Evolutionary conservation across 768 basidiomycete species (phyloP).

Genomic region (Asterophora parasitica): DNA sequence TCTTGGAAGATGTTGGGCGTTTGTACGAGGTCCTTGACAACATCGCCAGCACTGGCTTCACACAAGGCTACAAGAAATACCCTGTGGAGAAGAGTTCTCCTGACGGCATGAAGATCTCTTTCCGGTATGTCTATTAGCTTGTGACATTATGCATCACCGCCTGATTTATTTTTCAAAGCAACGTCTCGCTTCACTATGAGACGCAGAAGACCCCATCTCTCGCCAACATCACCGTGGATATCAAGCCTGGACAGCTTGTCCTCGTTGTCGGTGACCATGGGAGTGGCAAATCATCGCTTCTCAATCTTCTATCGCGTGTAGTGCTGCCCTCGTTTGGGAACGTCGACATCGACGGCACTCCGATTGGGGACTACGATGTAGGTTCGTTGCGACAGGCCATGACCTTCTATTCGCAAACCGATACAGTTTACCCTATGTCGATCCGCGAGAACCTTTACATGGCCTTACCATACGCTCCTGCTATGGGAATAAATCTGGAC

Average conservation of each 20-base stretch:
- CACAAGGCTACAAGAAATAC: neutral
- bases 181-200: slow-evolving; percentile 15
- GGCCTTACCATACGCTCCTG: slow-evolving; percentile 18
- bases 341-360: slow-evolving; percentile 35
- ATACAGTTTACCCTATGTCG: slow-evolving; percentile 30
- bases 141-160: neutral
- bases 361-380: slow-evolving; percentile 27
- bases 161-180: slow-evolving; percentile 2
- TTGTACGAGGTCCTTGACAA: slow-evolving; percentile 17
- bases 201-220: slow-evolving; percentile 16
- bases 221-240: slow-evolving; percentile 29
- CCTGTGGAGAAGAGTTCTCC: slow-evolving; percentile 7
- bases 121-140: slow-evolving; percentile 14
- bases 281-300: slow-evolving; percentile 39
- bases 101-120: slow-evolving; percentile 22
- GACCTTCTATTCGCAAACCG: slow-evolving; percentile 38
- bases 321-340: slow-evolving; percentile 29
- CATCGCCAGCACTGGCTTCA: neutral
- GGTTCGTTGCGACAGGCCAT: slow-evolving; percentile 31
- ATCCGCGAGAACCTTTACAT: slow-evolving; percentile 34
- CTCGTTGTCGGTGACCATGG: slow-evolving; percentile 44
- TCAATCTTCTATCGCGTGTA: slow-evolving; percentile 36
- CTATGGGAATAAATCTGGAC: slow-evolving; percentile 14
- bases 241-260: slow-evolving; percentile 37
- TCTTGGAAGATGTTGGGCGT: slow-evolving; percentile 15